These are phyloP conservation scores for Aspergillus nanangensis DNA, from an alignment of 495 filamentous ascomycete species.

Conservation along the genomic window DNA sequence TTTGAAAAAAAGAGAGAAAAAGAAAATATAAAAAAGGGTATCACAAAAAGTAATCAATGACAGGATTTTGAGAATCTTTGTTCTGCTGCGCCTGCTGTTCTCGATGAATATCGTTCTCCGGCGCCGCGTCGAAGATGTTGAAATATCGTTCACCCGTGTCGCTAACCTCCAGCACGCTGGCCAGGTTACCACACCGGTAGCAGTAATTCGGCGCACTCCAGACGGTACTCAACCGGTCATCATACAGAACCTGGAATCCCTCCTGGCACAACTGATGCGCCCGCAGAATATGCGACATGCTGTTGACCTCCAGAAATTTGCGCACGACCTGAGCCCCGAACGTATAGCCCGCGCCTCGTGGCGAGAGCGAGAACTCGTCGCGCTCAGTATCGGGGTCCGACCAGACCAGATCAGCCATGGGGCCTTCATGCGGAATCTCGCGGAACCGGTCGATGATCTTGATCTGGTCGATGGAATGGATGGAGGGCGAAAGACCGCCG, in stretches of 20 bases:
- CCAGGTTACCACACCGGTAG: slow-evolving; percentile 94
- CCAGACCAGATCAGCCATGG: slow-evolving; percentile 99
- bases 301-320: slow-evolving; percentile 95
- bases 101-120: slow-evolving; percentile 89
- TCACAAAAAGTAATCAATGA: slow-evolving; percentile 74
- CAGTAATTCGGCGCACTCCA: slow-evolving; percentile 98
- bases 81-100: slow-evolving; percentile 57
- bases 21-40: slow-evolving; percentile 35
- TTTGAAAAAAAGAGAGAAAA: slow-evolving; percentile 5
- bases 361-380: slow-evolving; percentile 93
- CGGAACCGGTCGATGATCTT: slow-evolving; percentile 98
- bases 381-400: slow-evolving; percentile 92
- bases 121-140: slow-evolving; percentile 95
- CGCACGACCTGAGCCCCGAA: slow-evolving; percentile 96
- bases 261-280: slow-evolving; percentile 98
- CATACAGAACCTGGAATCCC: slow-evolving; percentile 92
- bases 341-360: slow-evolving; percentile 91
- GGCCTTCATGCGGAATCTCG: slow-evolving; percentile 96
- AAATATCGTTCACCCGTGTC: slow-evolving; percentile 88
- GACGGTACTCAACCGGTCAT: slow-evolving; percentile 89
- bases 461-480: slow-evolving; percentile 98
- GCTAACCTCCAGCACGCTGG: slow-evolving; percentile 92
- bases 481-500: slow-evolving; percentile 89
- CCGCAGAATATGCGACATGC: slow-evolving; percentile 92
- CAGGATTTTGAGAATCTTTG: slow-evolving; percentile 55